These are phyloP conservation scores for Plasmopara viticola DNA, from an alignment of 352 stramenopile species.

Conservation along the genomic window DNA sequence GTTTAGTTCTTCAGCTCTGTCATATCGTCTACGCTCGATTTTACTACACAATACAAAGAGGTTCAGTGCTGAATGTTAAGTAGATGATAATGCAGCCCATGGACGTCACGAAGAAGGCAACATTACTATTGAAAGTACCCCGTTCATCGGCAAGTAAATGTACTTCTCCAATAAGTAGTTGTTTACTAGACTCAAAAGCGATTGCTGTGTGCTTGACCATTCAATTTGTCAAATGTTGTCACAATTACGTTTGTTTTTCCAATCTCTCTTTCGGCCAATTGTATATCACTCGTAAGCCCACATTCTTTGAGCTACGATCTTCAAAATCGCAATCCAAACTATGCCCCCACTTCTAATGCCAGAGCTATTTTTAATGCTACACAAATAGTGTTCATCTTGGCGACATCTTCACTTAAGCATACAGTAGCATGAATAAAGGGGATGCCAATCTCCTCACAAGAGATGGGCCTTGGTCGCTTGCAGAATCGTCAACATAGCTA, in stretches of 20 bases:
- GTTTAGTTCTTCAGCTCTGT: constrained; percentile 91
- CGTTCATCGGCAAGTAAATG: constrained; percentile 98
- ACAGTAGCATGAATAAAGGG: constrained; percentile 18
- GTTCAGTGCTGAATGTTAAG: constrained; percentile 98
- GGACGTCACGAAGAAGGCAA: constrained; percentile 90
- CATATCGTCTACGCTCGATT: constrained; percentile 94
- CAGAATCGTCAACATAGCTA: constrained; percentile 96
- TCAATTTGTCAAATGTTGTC: constrained; percentile 99
- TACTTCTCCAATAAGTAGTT: constrained; percentile 99
- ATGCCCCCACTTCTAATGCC: constrained; percentile 98
- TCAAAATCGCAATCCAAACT: constrained; percentile 90
- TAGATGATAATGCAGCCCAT: constrained; percentile 96
- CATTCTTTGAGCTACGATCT: constrained; percentile 68
- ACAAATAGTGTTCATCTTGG: constrained; percentile 93
- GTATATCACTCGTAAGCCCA: constrained; percentile 97
- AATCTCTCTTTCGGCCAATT: constrained; percentile 96
- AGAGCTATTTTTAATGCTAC: constrained; percentile 97
- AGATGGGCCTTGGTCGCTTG: constrained; percentile 84
- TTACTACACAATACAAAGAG: constrained; percentile 73
- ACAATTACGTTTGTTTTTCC: constrained; percentile 94
- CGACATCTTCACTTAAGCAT: constrained; percentile 21
- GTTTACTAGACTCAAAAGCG: constrained; percentile 86
- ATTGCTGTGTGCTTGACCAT: constrained; percentile 90
- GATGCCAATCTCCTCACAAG: too few species aligned
- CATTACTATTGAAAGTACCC: constrained; percentile 91